A percentile compares a stretch with the other conserved stretches of the same genome.
Evolutionary conservation across 2,329 filamentous ascomycete genomes (phyloP).

Genomic region (Verticillium zaregamsianum): DNA sequence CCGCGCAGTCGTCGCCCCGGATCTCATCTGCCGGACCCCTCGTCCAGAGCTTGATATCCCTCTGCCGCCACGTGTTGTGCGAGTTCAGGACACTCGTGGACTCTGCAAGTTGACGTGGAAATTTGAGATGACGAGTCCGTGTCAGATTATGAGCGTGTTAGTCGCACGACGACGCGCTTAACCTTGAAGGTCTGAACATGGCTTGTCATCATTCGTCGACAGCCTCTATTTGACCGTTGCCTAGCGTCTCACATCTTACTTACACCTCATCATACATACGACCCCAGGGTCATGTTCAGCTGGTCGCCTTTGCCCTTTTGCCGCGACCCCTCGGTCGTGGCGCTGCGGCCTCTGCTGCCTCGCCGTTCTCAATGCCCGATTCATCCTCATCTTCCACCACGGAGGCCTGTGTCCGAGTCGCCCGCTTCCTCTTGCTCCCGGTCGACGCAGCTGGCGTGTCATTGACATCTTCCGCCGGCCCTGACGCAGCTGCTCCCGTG

Average conservation of each 20-base stretch:
- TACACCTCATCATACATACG: not conserved
- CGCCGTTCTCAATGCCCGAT: slow-evolving; percentile 1
- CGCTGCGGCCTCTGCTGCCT: not conserved
- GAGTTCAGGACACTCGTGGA: not conserved
- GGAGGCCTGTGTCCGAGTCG: not conserved
- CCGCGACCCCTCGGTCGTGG: not conserved
- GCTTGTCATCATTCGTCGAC: not conserved
- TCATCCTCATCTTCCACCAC: slow-evolving; percentile 1
- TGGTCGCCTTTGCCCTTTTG: slow-evolving; percentile 10
- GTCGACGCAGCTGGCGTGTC: not conserved
- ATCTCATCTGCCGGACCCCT: not conserved
- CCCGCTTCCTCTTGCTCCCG: slow-evolving; percentile 10
- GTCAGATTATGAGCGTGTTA: not conserved
- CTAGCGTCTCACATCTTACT: not conserved
- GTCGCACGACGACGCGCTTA: not conserved
- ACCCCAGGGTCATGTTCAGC: not conserved
- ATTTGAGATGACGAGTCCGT: not conserved
- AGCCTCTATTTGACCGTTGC: not conserved
- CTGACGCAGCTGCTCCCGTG: slow-evolving; percentile 22
- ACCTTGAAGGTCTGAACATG: not conserved
- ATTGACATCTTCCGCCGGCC: too few species aligned
- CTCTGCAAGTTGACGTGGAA: not conserved
- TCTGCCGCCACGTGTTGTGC: not conserved
- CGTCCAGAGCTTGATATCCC: not conserved
- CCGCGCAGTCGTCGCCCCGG: not conserved